phyloP scores from a whole-genome alignment of 1,284 basidiomycete genomes.

The Fomitopsis palustris region DNA sequence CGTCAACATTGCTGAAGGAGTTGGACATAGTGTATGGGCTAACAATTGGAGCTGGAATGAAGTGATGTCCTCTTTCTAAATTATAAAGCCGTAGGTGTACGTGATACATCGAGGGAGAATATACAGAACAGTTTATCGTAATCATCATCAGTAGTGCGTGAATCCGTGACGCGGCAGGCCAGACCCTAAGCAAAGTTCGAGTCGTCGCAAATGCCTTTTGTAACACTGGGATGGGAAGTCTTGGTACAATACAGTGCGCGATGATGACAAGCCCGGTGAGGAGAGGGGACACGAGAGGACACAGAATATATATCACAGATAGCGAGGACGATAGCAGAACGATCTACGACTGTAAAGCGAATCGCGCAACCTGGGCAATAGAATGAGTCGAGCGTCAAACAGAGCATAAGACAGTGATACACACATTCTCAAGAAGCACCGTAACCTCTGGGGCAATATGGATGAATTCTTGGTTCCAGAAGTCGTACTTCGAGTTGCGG shows the following conservation, averaged over 20 bases:
- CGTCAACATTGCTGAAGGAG: background rate
- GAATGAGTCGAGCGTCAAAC: background rate
- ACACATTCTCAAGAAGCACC: conserved; percentile 74
- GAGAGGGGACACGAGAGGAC: conserved; percentile 25
- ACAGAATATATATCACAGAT: conserved; percentile 58
- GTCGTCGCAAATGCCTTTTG: conserved; percentile 44
- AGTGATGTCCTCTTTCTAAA: conserved; percentile 47
- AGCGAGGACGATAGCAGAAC: conserved; percentile 47
- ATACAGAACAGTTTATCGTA: conserved; percentile 35
- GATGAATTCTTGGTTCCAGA: conserved; percentile 83
- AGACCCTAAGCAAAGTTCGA: conserved; percentile 45
- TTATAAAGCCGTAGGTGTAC: conserved; percentile 33
- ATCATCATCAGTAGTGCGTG: conserved; percentile 32
- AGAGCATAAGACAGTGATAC: conserved; percentile 25
- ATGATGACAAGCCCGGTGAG: conserved; percentile 34
- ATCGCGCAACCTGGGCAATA: conserved; percentile 57
- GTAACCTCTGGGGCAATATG: conserved; percentile 80
- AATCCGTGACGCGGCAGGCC: conserved; percentile 28
- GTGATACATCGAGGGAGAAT: conserved; percentile 34
- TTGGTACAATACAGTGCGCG: conserved; percentile 79
- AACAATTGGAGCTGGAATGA: conserved; percentile 54
- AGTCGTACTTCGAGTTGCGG: conserved; percentile 80
- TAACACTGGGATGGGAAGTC: conserved; percentile 47
- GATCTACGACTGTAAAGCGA: conserved; percentile 71
- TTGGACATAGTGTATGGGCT: conserved; percentile 38